Evolutionary conservation across 2,329 filamentous ascomycete genomes (phyloP).

Genomic region (Cladosporium velox): DNA sequence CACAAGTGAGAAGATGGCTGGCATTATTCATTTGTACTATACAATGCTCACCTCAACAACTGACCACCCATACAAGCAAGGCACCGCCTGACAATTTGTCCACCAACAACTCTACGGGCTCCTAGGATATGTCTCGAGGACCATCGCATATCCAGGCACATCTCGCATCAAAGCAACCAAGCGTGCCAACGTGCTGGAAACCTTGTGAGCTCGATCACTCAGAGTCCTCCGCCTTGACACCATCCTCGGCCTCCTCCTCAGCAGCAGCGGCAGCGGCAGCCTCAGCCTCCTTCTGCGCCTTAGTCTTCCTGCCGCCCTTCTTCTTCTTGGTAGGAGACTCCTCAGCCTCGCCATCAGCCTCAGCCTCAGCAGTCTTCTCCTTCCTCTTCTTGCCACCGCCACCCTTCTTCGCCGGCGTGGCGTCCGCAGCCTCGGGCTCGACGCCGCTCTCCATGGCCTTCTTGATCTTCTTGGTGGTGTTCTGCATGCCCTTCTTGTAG

Average conservation of each 20-base stretch:
- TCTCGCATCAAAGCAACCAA: background rate
- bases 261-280: background rate
- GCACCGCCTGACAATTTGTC: background rate
- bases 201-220: background rate
- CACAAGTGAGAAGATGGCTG: background rate
- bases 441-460: slow-evolving; percentile 26
- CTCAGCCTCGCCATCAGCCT: slow-evolving; percentile 12
- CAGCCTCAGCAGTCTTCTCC: background rate
- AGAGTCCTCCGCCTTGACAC: slow-evolving; percentile 8
- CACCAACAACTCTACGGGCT: background rate
- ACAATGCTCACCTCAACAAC: background rate
- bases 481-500: slow-evolving; percentile 30
- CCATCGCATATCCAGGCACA: background rate
- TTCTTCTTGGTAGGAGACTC: slow-evolving; percentile 14
- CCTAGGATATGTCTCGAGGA: background rate
- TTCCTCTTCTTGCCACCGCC: slow-evolving; percentile 2
- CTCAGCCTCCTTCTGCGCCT: background rate
- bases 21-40: background rate
- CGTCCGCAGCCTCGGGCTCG: background rate
- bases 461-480: slow-evolving; percentile 35
- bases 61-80: background rate
- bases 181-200: background rate
- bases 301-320: slow-evolving; percentile 5
- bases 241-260: background rate
- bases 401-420: slow-evolving; percentile 6